Base-by-base conservation (phyloP, 805 yeast species). In the Scheffersomyces amazonensis region DNA sequence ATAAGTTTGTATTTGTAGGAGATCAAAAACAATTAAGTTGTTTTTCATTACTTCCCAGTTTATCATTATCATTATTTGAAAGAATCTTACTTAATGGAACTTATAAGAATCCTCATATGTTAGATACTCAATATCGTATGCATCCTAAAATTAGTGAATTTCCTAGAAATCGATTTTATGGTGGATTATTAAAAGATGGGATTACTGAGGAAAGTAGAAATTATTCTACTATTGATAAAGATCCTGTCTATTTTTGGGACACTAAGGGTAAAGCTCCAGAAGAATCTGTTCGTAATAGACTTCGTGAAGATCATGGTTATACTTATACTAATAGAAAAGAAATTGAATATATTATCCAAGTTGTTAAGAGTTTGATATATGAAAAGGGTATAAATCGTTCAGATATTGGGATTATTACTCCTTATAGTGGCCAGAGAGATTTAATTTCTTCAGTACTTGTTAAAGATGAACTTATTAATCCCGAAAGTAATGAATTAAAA, bases 401-500 rank as follows among this genome's bases (percentile, higher is more conserved):
- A 2, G 71, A 77, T 25, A 81, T 83, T 37, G 85, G 87, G 46
- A 64, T 83, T 11, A 79, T 83, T 40, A 83, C 89, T 0, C 87
- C 88, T n/a, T 83, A 83, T 54, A 73, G 86, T 31, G 87, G 87
- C 0, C 90, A 83, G 51, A 64, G 89, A 47, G 87, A 82, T 50
- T 54, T 78, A 40, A 60, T 83, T 13, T 78, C 88, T 0, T 59
- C 71, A 3, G 48, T 53, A 0, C 59, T 82, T 25, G 74, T 73
- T 20, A 55, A 64, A 19, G 81, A 83, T 49, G 60, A 62, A 1
- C 49, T 81, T 8, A 66, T 83, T 33, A 83, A 83, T 48, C 87
- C 88, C 0, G 54, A 58, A 5, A 56, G 64, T 7, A 64, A 64
- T 31, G 73, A 67, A 2, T 62, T 81, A 35, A 67, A 62, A 31